These are phyloP conservation scores for Xylaria sp. DNA, from an alignment of 2,329 filamentous ascomycete genomes.

Conservation along the genomic window DNA sequence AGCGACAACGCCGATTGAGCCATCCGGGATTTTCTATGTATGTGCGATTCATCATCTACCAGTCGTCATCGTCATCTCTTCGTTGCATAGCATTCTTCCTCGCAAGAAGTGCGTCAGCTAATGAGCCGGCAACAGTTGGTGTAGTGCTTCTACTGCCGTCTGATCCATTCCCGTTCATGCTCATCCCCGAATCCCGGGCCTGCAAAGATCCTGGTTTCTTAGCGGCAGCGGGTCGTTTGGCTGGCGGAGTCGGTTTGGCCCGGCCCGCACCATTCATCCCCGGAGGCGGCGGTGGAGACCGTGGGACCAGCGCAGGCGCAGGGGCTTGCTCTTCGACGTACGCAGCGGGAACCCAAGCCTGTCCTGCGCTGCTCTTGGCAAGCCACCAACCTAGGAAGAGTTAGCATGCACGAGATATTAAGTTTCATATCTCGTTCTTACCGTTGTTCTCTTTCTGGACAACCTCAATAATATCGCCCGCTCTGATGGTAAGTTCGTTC, in stretches of 20 bases:
- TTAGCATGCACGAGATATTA: constrained; percentile 48
- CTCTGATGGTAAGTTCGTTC: constrained; percentile 84
- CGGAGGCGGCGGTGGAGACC: constrained; percentile 73
- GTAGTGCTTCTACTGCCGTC: constrained; percentile 75
- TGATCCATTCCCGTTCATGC: constrained; percentile 66
- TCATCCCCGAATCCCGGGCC: constrained; percentile 77
- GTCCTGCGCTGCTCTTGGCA: constrained; percentile 75
- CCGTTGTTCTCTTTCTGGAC: constrained; percentile 96
- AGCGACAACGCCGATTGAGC: constrained; percentile 13
- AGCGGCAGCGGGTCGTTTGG: constrained; percentile 78
- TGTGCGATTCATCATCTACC: constrained; percentile 56
- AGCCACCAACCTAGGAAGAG: constrained; percentile 87
- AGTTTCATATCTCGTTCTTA: constrained; percentile 57
- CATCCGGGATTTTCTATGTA: constrained; percentile 23
- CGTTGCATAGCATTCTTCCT: constrained; percentile 81
- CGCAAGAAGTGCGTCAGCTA: constrained; percentile 82
- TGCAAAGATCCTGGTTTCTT: constrained; percentile 77
- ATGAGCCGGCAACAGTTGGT: constrained; percentile 75
- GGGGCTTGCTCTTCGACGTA: constrained; percentile 87
- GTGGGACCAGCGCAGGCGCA: constrained; percentile 69
- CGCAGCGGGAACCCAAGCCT: constrained; percentile 93
- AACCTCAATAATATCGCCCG: constrained; percentile 86
- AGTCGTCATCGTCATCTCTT: constrained; percentile 75
- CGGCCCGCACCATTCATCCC: constrained; percentile 58
- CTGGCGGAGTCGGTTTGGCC: constrained; percentile 77